Conservation (phyloP, 1,139 yeast species). For the Wickerhamomyces sp. region DNA sequence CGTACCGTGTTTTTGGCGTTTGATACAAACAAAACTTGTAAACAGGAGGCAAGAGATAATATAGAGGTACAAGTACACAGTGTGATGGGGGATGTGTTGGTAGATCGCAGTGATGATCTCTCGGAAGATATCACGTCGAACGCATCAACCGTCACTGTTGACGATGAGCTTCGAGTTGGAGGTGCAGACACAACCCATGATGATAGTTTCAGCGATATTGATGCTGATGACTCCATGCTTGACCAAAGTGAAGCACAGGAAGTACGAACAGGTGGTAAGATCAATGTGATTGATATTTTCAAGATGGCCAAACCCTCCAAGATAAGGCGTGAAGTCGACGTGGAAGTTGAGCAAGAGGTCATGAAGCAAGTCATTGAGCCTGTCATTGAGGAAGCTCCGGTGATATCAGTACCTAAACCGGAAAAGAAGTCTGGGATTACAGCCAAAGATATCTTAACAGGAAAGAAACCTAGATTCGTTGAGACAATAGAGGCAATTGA, state of each 20-base stretch:
- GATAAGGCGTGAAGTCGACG: background rate
- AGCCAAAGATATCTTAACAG: background rate
- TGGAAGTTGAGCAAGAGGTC: no score
- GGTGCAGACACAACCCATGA: background rate
- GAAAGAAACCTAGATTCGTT: background rate
- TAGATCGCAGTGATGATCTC: background rate
- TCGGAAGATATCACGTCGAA: background rate
- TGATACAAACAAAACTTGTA: no score
- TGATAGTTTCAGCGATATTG: conserved; percentile 7
- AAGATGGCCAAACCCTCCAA: conserved; percentile 3
- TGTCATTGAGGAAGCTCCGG: background rate
- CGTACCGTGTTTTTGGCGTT: background rate
- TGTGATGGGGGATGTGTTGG: background rate
- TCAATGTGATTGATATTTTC: conserved; percentile 10
- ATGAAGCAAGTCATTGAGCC: no score
- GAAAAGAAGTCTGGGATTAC: background rate
- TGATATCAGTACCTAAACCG: background rate
- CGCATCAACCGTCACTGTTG: background rate
- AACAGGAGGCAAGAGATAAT: no score
- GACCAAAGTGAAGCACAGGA: background rate
- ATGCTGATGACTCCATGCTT: background rate
- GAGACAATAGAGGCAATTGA: background rate
- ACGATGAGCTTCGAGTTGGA: background rate
- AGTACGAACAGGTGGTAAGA: background rate
- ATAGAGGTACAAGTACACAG: no score